Evolutionary conservation across 306 rosid genomes (phyloP), one percentile per base, ranked within the genome.

Genomic region (Cicer cuneatum): DNA sequence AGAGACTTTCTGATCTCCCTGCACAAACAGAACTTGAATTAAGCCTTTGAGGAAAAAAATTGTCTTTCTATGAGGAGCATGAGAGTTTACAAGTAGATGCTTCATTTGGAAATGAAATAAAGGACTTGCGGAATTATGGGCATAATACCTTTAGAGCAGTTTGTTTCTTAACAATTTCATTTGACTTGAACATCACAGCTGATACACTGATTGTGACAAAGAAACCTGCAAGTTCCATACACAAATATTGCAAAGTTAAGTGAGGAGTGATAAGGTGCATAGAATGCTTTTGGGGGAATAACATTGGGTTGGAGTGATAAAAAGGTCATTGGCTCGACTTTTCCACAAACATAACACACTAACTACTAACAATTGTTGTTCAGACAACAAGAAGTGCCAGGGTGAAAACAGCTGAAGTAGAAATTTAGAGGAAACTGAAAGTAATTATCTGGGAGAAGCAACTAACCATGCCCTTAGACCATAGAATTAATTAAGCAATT

Each of bases 101-200:
- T 74, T 76, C 21, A 24, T 61, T 78, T 39, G 2, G 48, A 8
- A 65, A 78, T 57, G 29, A 39, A 67, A 67, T 52, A 81, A 56
- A 40, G 45, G 71, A 77, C 19, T 37, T 19, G 40, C n/a, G 42
- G 73, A 16, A 57, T 10, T 66, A 39, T 18, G 53, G 39, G 78
- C 16, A 48, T 15, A 70, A 71, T 52, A 95, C 99, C 98, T 92
- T 95, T 57, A 95, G 81, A 82, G 98, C 88, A 48, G 98, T 95
- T 87, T 95, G 99, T 84, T 87, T 89, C 84, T 85, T 86, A 29
- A 95, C 89, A 71, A 92, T 75, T 81, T 95, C 97, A 75, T 89
- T 95, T 13, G 99, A 90, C 82, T 89, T 90, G 71, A 80, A 86
- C 99, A 95, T 86, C 77, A 95, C 89, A 84, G 90, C 97, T 38